These are phyloP conservation scores for Blastobotrys americana DNA, from an alignment of 805 yeast genomes.

Conservation along the genomic window DNA sequence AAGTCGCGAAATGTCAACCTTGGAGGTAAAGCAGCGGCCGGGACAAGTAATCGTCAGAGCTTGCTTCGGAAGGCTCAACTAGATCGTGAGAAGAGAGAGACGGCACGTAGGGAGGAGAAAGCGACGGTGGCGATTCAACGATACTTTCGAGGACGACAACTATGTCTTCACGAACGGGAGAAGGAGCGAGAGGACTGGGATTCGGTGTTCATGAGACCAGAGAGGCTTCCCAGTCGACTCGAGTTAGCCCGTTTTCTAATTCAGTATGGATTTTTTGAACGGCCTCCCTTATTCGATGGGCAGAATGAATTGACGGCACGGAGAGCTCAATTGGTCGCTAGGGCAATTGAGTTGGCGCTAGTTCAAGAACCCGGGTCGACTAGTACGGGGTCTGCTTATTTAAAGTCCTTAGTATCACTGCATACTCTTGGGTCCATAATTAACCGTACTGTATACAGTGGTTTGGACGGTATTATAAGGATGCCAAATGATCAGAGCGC, in stretches of 20 bases:
- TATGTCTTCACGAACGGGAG: slow-evolving; percentile 26
- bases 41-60: slow-evolving; percentile 32
- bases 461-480: neutral
- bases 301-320: neutral
- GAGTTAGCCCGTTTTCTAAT: slow-evolving; percentile 4
- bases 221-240: neutral
- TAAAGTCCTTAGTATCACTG: too few species aligned
- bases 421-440: neutral
- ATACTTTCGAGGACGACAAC: slow-evolving; percentile 37
- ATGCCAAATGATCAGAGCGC: neutral
- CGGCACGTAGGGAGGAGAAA: slow-evolving; percentile 40
- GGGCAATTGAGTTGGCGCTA: neutral
- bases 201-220: slow-evolving; percentile 3
- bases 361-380: neutral
- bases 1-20: slow-evolving; percentile 57
- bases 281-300: neutral
- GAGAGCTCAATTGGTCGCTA: neutral
- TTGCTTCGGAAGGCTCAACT: slow-evolving; percentile 56
- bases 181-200: slow-evolving; percentile 31
- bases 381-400: neutral
- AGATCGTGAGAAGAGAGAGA: slow-evolving; percentile 62
- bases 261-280: slow-evolving; percentile 2
- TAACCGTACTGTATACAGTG: neutral
- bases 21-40: slow-evolving; percentile 39
- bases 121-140: slow-evolving; percentile 49